Evolutionary conservation across 805 yeast genomes (phyloP), one percentile per base, ranked within the genome.

Genomic region (Ogataea angusta): DNA sequence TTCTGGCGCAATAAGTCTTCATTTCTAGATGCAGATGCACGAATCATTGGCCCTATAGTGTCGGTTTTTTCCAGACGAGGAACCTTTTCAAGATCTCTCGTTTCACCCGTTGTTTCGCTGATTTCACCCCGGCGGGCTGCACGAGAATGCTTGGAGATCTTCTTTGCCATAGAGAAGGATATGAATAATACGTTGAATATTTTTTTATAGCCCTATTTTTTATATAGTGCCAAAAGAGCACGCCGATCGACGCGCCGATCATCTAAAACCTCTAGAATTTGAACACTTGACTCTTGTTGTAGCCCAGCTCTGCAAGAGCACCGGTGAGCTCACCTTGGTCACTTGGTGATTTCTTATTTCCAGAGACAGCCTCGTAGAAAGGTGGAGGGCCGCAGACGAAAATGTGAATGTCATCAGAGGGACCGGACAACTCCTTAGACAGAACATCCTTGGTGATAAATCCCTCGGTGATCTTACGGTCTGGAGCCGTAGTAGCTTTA

Each of bases 351-450:
- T 68, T 73, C 77, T 91, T 91, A 54, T 66, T 64, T 60, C 99
- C 99, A 19, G 96, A 86, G 52, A 89, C 59, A 43, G 95, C 89
- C 40, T 83, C 73, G 81, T 86, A 86, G 63, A 93, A 74, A 30
- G 85, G 85, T 58, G 96, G 95, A 45, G 99, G 99, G 42, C 99
- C 99, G 67, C 99, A 93, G 42, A 91, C 85, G 55, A 85, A 91
- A 43, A 90, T 76, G 60, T 82, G 84, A 56, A 76, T 70, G 43
- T 78, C 84, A 36, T 67, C 72, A 15, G 74, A 57, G 25, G 96
- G 82, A 50, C 74, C 71, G 43, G 91, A 80, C 50, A 86, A 66
- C 63, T 76, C 67, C 45, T 69, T 61, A 49, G 70, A 60, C 62
- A 91, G 70, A 66, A 72, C 80, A 7, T 85, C 95, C 69, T 83